Conservation (phyloP, 176 grass and related monocot genomes). For the Raddia guianensis region DNA sequence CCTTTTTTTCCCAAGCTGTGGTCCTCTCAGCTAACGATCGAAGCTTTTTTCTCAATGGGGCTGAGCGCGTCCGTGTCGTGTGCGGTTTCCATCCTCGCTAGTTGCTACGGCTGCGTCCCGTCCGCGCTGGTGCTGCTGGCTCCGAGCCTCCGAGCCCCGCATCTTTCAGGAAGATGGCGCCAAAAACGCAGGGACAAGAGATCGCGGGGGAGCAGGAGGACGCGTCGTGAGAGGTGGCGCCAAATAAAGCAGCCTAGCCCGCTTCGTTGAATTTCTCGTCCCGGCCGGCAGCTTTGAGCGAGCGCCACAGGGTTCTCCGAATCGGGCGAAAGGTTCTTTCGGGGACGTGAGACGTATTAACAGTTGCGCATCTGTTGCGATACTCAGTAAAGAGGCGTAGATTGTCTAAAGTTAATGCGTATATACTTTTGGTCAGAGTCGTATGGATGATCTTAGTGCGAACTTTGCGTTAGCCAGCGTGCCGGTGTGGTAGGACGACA, state of each 20-base stretch:
- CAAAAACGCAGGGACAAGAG: background rate
- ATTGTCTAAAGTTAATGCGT: too few relatives aligned
- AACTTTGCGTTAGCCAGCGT: too few relatives aligned
- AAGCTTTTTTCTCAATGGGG: slow-evolving; percentile 16
- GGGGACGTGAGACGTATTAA: too few relatives aligned
- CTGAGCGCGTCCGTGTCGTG: background rate
- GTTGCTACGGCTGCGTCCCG: background rate
- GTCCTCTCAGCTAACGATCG: background rate
- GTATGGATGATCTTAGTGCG: too few relatives aligned
- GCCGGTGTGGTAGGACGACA: too few relatives aligned
- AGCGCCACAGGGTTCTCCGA: background rate
- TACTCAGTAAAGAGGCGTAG: too few relatives aligned
- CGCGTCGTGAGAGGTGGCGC: background rate
- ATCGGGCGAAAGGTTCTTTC: too few relatives aligned
- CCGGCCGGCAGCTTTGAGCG: background rate
- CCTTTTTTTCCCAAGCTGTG: background rate
- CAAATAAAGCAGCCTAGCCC: background rate
- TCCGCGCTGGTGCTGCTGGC: background rate
- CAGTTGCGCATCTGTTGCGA: too few relatives aligned
- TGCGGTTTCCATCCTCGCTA: background rate
- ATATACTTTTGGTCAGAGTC: too few relatives aligned
- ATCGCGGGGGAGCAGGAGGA: background rate
- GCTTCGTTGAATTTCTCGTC: slow-evolving; percentile 30
- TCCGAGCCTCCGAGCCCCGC: background rate
- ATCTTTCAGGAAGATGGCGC: slow-evolving; percentile 4